Conservation (phyloP, 371 early-diverging fungal species). For the Dichotomocladium elegans region DNA sequence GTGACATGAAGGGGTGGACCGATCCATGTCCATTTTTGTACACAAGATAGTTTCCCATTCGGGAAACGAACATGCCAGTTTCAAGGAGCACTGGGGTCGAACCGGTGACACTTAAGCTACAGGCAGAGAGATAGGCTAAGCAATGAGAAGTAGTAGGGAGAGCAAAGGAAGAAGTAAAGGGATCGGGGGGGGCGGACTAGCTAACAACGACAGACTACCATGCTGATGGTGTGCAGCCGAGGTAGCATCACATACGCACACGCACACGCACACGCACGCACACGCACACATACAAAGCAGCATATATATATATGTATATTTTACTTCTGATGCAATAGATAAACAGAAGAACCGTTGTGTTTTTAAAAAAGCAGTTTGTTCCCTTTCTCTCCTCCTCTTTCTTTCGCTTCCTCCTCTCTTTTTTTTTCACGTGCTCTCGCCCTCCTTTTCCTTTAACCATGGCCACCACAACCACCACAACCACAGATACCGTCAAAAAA, state of each 20-base stretch:
- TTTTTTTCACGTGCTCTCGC: slow-evolving; percentile 4
- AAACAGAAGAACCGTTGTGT: not conserved
- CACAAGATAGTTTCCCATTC: too few relatives aligned
- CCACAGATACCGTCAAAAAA: not conserved
- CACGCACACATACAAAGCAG: not conserved
- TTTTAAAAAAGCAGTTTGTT: not conserved
- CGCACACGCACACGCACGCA: not conserved
- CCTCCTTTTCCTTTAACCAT: slow-evolving; percentile 1
- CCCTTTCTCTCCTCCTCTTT: not conserved
- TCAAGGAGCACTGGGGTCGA: not conserved
- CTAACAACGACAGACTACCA: too few relatives aligned
- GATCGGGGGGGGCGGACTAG: too few relatives aligned
- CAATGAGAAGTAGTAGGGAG: not conserved
- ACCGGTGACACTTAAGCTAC: not conserved
- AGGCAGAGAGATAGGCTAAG: too few relatives aligned
- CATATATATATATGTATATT: slow-evolving; percentile 3
- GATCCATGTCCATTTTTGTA: too few relatives aligned
- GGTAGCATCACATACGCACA: not conserved
- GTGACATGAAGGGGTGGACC: slow-evolving; percentile 5
- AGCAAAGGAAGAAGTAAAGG: too few relatives aligned
- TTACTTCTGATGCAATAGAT: slow-evolving; percentile 1
- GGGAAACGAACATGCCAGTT: slow-evolving; percentile 3
- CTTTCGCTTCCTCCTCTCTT: not conserved
- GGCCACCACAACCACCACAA: not conserved
- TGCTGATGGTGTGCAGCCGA: too few relatives aligned